Evolutionary conservation across 1,284 basidiomycete genomes (phyloP).

Genomic region (Somion occarium): DNA sequence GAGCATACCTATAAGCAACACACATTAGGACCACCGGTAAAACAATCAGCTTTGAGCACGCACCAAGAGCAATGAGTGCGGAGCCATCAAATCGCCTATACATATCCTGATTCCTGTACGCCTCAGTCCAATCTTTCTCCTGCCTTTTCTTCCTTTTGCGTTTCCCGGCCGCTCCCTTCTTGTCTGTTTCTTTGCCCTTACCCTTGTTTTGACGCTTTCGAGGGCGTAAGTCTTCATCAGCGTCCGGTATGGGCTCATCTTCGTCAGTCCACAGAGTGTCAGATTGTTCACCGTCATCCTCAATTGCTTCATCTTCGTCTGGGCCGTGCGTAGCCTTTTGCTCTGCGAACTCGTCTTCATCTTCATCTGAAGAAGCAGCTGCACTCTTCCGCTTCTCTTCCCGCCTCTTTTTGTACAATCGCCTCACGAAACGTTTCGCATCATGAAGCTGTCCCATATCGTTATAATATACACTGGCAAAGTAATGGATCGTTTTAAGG

Average conservation of each 20-base stretch:
- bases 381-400: slow-evolving; percentile 18
- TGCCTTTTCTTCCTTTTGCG: slow-evolving; percentile 2
- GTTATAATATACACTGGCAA: slow-evolving; percentile 57
- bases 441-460: slow-evolving; percentile 56
- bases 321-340: slow-evolving; percentile 4
- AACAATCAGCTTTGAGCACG: slow-evolving; percentile 15
- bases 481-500: slow-evolving; percentile 65
- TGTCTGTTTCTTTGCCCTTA: slow-evolving; percentile 11
- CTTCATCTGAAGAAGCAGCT: slow-evolving; percentile 8
- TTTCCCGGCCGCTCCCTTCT: not conserved
- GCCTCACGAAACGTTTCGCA: slow-evolving; percentile 22
- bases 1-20: slow-evolving; percentile 47
- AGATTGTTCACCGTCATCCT: slow-evolving; percentile 1
- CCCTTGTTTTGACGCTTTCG: slow-evolving; percentile 1
- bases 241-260: no score
- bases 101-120: slow-evolving; percentile 47
- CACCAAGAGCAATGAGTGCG: slow-evolving; percentile 66
- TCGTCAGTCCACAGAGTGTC: no score
- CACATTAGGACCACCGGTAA: not conserved
- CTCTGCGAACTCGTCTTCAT: slow-evolving; percentile 8
- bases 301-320: slow-evolving; percentile 8
- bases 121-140: slow-evolving; percentile 17
- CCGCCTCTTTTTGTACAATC: slow-evolving; percentile 11
- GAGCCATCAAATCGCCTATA: slow-evolving; percentile 70
- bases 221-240: not conserved